These are phyloP conservation scores for Fusarium equiseti DNA, from an alignment of 2,329 filamentous ascomycete genomes.

Conservation along the genomic window DNA sequence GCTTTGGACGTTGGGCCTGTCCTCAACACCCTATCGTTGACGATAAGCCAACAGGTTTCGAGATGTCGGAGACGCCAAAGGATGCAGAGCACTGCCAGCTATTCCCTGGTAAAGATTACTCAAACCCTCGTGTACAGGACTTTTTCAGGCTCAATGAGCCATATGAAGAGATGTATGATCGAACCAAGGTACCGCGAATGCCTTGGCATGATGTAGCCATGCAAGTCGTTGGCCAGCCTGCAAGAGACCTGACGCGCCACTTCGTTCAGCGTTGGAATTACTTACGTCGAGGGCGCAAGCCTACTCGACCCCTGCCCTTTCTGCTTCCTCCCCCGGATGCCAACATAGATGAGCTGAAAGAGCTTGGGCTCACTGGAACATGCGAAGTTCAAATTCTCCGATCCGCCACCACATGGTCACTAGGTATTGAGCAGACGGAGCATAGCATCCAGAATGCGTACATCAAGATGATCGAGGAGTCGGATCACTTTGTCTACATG, in stretches of 20 bases:
- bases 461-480: conserved; percentile 92
- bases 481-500: conserved; percentile 97
- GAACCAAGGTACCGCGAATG: conserved; percentile 89
- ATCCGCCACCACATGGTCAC: conserved; percentile 90
- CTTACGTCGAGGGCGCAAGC: conserved; percentile 89
- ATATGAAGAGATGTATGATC: conserved; percentile 99
- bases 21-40: conserved; percentile 92
- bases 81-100: conserved; percentile 95
- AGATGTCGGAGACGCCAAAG: conserved; percentile 78
- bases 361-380: conserved; percentile 88
- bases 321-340: conserved; percentile 94
- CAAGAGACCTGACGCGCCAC: conserved; percentile 91
- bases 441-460: conserved; percentile 97
- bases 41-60: conserved; percentile 95
- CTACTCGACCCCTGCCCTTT: conserved; percentile 93
- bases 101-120: conserved; percentile 98
- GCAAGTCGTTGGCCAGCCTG: conserved; percentile 97
- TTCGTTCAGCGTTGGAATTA: conserved; percentile 99
- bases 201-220: conserved; percentile 99
- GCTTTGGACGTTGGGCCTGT: conserved; percentile 97
- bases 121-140: conserved; percentile 93
- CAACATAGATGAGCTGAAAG: conserved; percentile 84
- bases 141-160: conserved; percentile 94
- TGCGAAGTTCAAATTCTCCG: conserved; percentile 97
- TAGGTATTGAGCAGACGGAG: conserved; percentile 88